Conservation (phyloP, 495 filamentous ascomycete species). For the Penicillium goetzii region DNA sequence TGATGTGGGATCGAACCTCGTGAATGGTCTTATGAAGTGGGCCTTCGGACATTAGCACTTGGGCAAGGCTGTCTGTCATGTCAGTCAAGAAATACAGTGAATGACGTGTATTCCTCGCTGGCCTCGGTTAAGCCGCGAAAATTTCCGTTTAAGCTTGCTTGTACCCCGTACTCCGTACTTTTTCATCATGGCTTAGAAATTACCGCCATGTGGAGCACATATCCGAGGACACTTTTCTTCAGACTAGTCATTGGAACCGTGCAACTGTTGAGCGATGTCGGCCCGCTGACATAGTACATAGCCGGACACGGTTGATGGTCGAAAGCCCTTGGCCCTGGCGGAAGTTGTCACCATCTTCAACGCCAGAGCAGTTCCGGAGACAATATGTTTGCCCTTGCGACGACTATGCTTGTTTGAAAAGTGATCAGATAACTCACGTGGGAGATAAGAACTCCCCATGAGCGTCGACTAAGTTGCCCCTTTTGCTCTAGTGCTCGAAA, state of each 20-base stretch:
- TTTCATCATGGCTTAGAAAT: neutral
- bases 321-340: neutral
- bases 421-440: neutral
- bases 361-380: neutral
- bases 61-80: neutral
- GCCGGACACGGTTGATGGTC: neutral
- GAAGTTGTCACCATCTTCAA: neutral
- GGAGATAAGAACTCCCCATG: neutral
- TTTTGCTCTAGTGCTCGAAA: neutral
- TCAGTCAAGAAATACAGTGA: neutral
- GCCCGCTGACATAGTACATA: neutral
- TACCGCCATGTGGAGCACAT: neutral
- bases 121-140: neutral
- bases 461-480: slow-evolving; percentile 13
- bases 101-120: neutral
- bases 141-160: slow-evolving; percentile 1
- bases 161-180: neutral
- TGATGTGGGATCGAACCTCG: neutral
- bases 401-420: neutral
- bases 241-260: neutral
- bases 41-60: neutral
- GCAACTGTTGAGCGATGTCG: neutral
- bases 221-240: neutral
- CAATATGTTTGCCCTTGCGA: neutral
- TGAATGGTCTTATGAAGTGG: neutral